phyloP scores from a whole-genome alignment of 2,329 filamentous ascomycete species.

The Trichoderma koningiopsis region DNA sequence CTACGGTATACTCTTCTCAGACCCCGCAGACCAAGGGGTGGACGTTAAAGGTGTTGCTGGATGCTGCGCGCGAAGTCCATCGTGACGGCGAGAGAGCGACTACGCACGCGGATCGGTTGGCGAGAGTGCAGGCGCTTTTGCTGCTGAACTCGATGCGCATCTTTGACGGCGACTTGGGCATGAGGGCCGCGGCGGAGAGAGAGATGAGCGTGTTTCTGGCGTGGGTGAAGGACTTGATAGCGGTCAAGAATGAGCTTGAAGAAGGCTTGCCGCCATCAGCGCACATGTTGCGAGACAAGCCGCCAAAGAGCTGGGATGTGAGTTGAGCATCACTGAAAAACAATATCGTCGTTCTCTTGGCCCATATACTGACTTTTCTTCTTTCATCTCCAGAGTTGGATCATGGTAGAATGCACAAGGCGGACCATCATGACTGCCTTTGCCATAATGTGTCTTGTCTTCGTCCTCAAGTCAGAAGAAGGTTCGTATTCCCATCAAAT shows the following conservation, averaged over 20 bases:
- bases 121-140: conserved; percentile 47
- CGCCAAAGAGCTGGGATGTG: conserved; percentile 49
- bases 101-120: conserved; percentile 44
- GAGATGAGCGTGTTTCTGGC: conserved; percentile 41
- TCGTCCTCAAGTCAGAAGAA: conserved; percentile 39
- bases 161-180: conserved; percentile 47
- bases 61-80: conserved; percentile 43
- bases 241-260: conserved; percentile 41
- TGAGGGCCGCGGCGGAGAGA: conserved; percentile 46
- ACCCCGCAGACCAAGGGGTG: conserved; percentile 43
- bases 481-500: conserved; percentile 32
- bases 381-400: conserved; percentile 39
- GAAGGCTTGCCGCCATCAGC: conserved; percentile 30
- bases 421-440: conserved; percentile 42
- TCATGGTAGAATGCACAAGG: conserved; percentile 47
- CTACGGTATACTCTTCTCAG: conserved; percentile 43
- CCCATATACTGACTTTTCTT: not conserved
- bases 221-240: conserved; percentile 43
- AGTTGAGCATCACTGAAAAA: conserved; percentile 17
- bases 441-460: conserved; percentile 39
- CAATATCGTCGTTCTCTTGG: not conserved
- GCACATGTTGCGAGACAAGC: conserved; percentile 35
- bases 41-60: conserved; percentile 44
- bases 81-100: conserved; percentile 38
- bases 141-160: conserved; percentile 47